A percentile compares a stretch with the other conserved stretches of the same genome.
These are phyloP conservation scores for Alternaria gansuensis DNA, from an alignment of 2,329 filamentous ascomycete species.

Conservation along the genomic window DNA sequence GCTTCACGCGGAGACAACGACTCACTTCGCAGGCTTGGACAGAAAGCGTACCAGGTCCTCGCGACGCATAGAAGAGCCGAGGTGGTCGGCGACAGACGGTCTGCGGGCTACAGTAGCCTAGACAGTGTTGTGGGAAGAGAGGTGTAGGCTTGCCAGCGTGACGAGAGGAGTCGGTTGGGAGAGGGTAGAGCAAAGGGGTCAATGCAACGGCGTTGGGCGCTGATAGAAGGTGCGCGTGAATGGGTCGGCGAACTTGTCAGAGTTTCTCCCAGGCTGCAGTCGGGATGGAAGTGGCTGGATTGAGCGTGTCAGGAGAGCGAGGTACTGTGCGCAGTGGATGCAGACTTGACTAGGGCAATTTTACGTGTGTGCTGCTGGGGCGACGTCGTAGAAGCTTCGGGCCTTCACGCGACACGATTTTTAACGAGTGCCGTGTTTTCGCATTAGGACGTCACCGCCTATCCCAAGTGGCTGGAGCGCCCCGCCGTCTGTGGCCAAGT, in stretches of 20 bases:
- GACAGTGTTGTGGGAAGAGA: slow-evolving; percentile 35
- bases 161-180: slow-evolving; percentile 25
- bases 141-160: slow-evolving; percentile 49
- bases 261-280: neutral
- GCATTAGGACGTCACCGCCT: slow-evolving; percentile 29
- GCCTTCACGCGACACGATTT: slow-evolving; percentile 32
- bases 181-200: slow-evolving; percentile 17
- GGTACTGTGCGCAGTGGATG: slow-evolving; percentile 17
- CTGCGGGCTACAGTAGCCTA: slow-evolving; percentile 53
- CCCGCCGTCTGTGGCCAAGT: slow-evolving; percentile 12
- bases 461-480: slow-evolving; percentile 24
- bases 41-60: slow-evolving; percentile 91
- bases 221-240: slow-evolving; percentile 16
- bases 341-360: slow-evolving; percentile 10
- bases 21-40: slow-evolving; percentile 92
- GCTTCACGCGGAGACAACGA: slow-evolving; percentile 30
- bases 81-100: slow-evolving; percentile 30
- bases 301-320: slow-evolving; percentile 5
- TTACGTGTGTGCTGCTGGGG: slow-evolving; percentile 15
- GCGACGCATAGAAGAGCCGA: slow-evolving; percentile 78
- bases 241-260: slow-evolving; percentile 10
- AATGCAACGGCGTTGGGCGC: slow-evolving; percentile 35
- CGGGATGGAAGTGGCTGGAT: neutral
- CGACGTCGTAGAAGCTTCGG: slow-evolving; percentile 19
- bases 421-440: slow-evolving; percentile 32